These are phyloP conservation scores for Dalbergia cochinchinensis DNA, from an alignment of 306 rosid genomes.

Conservation along the genomic window DNA sequence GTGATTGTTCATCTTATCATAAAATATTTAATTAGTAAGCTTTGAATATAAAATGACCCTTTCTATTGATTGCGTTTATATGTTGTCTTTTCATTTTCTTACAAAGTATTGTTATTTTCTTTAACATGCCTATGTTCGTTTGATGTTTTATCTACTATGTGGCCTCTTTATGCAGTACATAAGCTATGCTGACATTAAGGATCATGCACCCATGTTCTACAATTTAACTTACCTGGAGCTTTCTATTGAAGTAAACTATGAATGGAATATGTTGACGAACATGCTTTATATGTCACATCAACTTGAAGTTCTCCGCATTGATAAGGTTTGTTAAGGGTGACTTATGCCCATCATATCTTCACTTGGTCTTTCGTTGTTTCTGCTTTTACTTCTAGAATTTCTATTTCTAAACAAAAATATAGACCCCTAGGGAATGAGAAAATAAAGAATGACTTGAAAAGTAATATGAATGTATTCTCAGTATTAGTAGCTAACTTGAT, in stretches of 20 bases:
- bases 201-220: background rate
- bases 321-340: background rate
- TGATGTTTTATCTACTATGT: background rate
- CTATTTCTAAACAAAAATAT: background rate
- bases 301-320: background rate
- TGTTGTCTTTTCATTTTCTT: background rate
- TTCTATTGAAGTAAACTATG: background rate
- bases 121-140: background rate
- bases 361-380: background rate
- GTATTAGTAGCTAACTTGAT: background rate
- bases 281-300: background rate
- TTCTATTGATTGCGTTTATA: background rate
- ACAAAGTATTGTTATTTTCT: background rate
- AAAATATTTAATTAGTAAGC: background rate
- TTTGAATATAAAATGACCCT: background rate
- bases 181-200: background rate
- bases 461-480: background rate
- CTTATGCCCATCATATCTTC: background rate
- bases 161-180: background rate
- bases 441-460: background rate
- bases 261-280: background rate
- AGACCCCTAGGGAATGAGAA: background rate
- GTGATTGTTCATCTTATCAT: background rate
- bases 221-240: background rate
- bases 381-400: background rate